Base-by-base conservation (phyloP, 169 alveolate species). In the Cryptosporidium parvum region DNA sequence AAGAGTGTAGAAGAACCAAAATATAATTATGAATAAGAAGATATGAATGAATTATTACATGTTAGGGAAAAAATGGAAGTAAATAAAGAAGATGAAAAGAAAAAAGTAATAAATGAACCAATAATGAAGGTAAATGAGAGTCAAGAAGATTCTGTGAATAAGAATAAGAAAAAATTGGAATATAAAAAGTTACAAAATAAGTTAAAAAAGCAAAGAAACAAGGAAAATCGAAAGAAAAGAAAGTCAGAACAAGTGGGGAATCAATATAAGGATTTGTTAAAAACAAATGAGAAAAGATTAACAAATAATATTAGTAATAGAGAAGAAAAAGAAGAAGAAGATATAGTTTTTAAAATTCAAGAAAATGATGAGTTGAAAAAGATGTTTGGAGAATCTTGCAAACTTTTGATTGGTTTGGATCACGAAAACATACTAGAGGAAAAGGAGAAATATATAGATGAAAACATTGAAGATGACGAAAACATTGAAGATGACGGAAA, bases 301-400 rank as follows among this genome's bases (percentile, higher is more conserved):
- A 6, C 21, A 12, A 18, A 68, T 68, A 10, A 37, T 12, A 0
- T 0, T 3, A 14, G 26, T 3, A 2, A 68, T 31, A 68, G 8
- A 68, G 75, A 68, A 68, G 75, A 68, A 68, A 61, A 58, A 12
- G 1, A 3, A 12, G 67, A 56, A 0, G 67, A 21, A 8, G 67
- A 21, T 7, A 16, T 48, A 48, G 21, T 48, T 18, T 75, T 33
- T 75, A 42, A 58, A 21, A 14, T 58, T 1, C 72, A 75, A 23
- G 86, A 58, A 37, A 59, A 53, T 53, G 59, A 56, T 14, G 61
- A 75, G 23, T n/a, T 75, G 18, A 58, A 33, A 23, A 33, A n/a
- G 23, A 23, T 75, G 23, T 75, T 75, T 61, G 73, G 73, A 16
- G 72, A 75, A 14, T 71, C 72, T 26, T 75, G 65, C 72, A 53